Evolutionary conservation across 2,329 filamentous ascomycete genomes (phyloP).

Genomic region (Leptographium galeiforme): DNA sequence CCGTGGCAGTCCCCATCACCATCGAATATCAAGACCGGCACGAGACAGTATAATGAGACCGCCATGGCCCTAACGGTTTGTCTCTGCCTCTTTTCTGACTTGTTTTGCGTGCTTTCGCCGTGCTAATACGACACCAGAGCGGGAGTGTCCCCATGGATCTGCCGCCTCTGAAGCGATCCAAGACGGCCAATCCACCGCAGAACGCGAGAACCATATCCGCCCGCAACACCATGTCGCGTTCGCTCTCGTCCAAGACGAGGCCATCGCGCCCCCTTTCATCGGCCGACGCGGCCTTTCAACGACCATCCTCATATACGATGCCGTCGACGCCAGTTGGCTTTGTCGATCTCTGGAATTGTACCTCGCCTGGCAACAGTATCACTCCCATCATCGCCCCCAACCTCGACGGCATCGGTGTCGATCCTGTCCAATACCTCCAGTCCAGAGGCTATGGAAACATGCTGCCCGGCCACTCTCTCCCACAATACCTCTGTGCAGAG

Average conservation of each 20-base stretch:
- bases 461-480: not conserved
- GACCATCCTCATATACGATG: not conserved
- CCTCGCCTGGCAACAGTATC: not conserved
- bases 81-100: too few relatives aligned
- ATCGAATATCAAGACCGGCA: not conserved
- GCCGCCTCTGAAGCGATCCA: slow-evolving; percentile 6
- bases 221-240: slow-evolving; percentile 1
- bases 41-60: too few relatives aligned
- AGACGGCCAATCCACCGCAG: not conserved
- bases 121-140: not conserved
- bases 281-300: not conserved
- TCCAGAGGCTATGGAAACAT: not conserved
- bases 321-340: not conserved
- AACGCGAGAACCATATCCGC: not conserved
- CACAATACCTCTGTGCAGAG: not conserved
- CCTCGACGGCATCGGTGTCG: slow-evolving; percentile 7
- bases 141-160: not conserved
- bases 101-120: too few relatives aligned
- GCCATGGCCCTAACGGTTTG: too few relatives aligned
- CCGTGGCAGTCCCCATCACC: not conserved
- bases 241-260: not conserved
- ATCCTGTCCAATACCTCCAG: slow-evolving; percentile 6
- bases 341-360: not conserved
- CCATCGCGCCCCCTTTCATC: too few relatives aligned
- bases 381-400: not conserved